A percentile compares a stretch with the other conserved stretches of the same genome.
These are phyloP conservation scores for Penicillium sclerotigenum DNA, from an alignment of 2,329 filamentous ascomycete species.

Conservation along the genomic window DNA sequence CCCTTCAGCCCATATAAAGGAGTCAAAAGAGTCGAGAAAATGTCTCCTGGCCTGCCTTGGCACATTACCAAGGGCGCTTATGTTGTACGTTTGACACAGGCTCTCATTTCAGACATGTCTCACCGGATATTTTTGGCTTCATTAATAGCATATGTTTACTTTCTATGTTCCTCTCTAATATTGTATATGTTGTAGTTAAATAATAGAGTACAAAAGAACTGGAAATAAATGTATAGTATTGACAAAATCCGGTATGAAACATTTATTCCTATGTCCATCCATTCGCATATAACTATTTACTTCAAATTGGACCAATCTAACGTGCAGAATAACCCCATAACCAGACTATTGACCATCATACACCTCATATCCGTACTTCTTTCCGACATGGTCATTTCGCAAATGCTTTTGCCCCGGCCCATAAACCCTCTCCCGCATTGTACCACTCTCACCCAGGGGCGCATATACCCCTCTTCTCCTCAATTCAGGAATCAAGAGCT, in stretches of 20 bases:
- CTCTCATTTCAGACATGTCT: not conserved
- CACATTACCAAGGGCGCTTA: not conserved
- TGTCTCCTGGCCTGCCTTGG: constrained; percentile 2
- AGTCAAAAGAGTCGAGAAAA: not conserved
- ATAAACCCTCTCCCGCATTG: not conserved
- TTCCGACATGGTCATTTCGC: not conserved
- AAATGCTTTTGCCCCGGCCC: not conserved
- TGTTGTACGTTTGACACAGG: not conserved
- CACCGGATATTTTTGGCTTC: not conserved
- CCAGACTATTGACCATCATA: not conserved
- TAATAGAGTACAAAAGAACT: not conserved
- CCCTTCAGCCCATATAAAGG: not conserved
- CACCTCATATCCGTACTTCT: not conserved
- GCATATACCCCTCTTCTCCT: constrained; percentile 24
- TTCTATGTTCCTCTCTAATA: not conserved
- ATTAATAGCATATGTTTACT: no score
- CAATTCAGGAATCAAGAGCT: constrained; percentile 25
- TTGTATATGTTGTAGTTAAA: no score
- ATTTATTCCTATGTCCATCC: not conserved
- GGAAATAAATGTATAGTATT: not conserved
- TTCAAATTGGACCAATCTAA: not conserved
- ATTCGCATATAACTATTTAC: not conserved
- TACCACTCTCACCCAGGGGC: not conserved
- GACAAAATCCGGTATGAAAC: not conserved
- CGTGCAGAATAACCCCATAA: not conserved